phyloP scores from a whole-genome alignment of 306 rosid genomes.

The Castanea crenata region DNA sequence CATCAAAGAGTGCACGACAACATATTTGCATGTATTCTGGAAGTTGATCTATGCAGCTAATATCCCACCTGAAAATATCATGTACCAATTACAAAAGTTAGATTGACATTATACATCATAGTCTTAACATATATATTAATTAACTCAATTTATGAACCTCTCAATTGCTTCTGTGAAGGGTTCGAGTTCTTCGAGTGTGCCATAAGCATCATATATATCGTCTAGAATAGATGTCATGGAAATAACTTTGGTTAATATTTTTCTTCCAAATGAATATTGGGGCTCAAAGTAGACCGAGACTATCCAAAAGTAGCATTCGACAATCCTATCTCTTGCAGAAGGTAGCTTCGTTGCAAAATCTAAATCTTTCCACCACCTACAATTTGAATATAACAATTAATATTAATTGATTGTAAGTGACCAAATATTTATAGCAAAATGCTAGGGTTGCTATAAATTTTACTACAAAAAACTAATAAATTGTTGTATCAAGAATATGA shows the following conservation, averaged over 20 bases:
- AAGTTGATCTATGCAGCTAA: not conserved
- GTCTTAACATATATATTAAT: too few relatives aligned
- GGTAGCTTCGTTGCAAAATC: conserved; percentile 24
- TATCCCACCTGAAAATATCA: conserved; percentile 4
- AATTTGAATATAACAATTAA: not conserved
- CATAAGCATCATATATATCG: conserved; percentile 50
- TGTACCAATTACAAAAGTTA: too few relatives aligned
- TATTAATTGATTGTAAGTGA: not conserved
- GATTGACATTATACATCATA: too few relatives aligned
- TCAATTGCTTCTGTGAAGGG: conserved; percentile 38
- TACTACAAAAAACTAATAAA: too few relatives aligned
- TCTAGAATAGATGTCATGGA: conserved; percentile 28
- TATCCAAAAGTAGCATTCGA: conserved; percentile 48
- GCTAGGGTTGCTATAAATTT: too few relatives aligned
- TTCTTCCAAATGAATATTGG: conserved; percentile 27
- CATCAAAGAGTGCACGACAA: not conserved
- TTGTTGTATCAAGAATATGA: too few relatives aligned
- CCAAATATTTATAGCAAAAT: too few relatives aligned
- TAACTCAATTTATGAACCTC: conserved; percentile 26
- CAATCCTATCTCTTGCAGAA: conserved; percentile 42
- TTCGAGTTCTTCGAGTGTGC: conserved; percentile 48
- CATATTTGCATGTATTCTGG: conserved; percentile 9
- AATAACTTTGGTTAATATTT: conserved; percentile 5
- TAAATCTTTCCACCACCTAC: conserved; percentile 55
- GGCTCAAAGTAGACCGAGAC: conserved; percentile 34